Base-by-base conservation (phyloP, 1,284 basidiomycete genomes). In the Bondarzewia mesenterica region DNA sequence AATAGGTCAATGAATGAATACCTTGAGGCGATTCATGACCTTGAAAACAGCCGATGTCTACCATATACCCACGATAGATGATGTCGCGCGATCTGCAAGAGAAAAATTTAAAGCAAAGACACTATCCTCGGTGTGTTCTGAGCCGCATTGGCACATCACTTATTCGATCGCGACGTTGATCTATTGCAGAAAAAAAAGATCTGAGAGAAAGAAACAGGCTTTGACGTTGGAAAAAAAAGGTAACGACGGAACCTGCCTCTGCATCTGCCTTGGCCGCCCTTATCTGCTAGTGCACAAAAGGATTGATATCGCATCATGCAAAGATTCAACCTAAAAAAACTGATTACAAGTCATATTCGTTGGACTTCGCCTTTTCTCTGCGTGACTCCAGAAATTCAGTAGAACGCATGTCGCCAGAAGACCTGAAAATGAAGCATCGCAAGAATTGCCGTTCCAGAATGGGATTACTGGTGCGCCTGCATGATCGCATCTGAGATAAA, bases 401-500 rank as follows among this genome's bases (percentile, higher is more conserved):
- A 53, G 48, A 51, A 39, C 32, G 3, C 18, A 47, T 42, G 39
- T 22, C 29, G 47, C 40, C 29, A 48, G 42, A 47, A 42, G 54
- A 52, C 53, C 51, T 49, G 32, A 52, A 41, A 32, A 39, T 46
- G 37, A 7, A 40, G 27, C 21, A 32, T 25, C 20, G 26, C 38
- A 27, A 14, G 43, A 14, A 37, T 32, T 10, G n/a, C 29, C n/a
- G 5, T 32, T n/a, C 29, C n/a, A n/a, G n/a, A 32, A 10, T n/a
- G 29, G 29, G n/a, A 32, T 48, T 42, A 88, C 67, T 84, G 82
- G 61, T 93, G 89, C 55, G 90, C 89, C 70, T 89, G 89, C 88
- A 94, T 91, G 57, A 94, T 85, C 48, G 89, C 85, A 61, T 94
- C 91, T 50, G 89, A 86, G 59, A 93, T 93, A 70, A 89, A 93